Evolutionary conservation across 2,329 filamentous ascomycete genomes (phyloP).

Genomic region (Penicillium italicum): DNA sequence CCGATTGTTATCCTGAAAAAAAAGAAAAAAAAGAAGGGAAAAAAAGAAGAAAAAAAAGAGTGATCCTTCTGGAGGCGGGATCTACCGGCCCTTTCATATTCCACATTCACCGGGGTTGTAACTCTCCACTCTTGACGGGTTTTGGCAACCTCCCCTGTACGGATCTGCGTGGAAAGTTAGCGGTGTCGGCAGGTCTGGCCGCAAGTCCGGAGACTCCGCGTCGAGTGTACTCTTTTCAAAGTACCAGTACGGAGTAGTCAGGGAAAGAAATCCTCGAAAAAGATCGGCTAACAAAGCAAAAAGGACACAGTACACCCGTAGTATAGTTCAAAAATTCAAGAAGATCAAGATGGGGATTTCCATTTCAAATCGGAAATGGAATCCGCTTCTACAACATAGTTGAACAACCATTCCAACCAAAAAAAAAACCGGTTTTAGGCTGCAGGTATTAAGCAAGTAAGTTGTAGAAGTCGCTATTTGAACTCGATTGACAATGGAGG

Average conservation of each 20-base stretch:
- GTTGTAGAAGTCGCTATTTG: neutral
- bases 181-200: neutral
- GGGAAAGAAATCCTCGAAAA: neutral
- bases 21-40: too few species aligned
- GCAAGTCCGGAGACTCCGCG: neutral
- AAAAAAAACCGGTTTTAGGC: slow-evolving; percentile 1
- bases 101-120: neutral
- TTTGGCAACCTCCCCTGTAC: neutral
- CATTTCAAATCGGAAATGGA: neutral
- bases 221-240: neutral
- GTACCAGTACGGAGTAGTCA: neutral
- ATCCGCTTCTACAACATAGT: neutral
- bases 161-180: neutral
- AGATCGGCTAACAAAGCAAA: neutral
- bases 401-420: neutral
- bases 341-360: too few species aligned
- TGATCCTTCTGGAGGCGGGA: slow-evolving; percentile 2
- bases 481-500: too few species aligned
- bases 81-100: slow-evolving; percentile 8
- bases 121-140: neutral
- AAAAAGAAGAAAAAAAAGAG: too few species aligned
- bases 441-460: neutral
- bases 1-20: neutral
- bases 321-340: too few species aligned
- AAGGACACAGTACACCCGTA: too few species aligned